Base-by-base conservation (phyloP, 192 early-diverging fungal genomes). In the Linnemannia elongata region DNA sequence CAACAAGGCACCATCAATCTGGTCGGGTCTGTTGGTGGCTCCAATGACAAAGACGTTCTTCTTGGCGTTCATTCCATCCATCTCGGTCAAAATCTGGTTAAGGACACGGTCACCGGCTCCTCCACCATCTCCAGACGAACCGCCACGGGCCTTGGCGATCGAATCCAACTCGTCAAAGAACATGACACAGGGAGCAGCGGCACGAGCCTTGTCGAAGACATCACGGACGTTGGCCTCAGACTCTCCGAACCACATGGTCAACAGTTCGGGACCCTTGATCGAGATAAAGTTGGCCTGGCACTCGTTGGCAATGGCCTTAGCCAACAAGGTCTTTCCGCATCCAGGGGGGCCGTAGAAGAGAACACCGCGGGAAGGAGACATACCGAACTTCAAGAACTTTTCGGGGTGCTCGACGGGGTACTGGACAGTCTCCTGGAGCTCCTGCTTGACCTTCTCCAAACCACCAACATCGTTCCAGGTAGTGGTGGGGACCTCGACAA, bases 121-220 rank as follows among this genome's bases (percentile, higher is more conserved):
- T 24, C 89, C 89, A 69, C 76, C 89, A 83, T 90, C 98, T 72
- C 98, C 98, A 3, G 76, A 77, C 30, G 90, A 90, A 71, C 78
- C 88, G 57, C 97, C 98, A 89, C 98, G 97, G 27, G 97, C 94
- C 91, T 98, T 98, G 88, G 98, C 98, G 86, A 99, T 95, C 42
- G 97, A 98, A 91, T 99, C 98, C 85, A 99, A 90, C 92, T 99
- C 98, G 79, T 99, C 98, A 94, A 99, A 99, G 96, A 99, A 99
- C 97, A 99, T 97, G 41, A 99, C 98, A 89, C 98, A 99, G 42
- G 98, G 98, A n/a, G 98, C 96, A 47, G 98, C 98, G 8, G 98
- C 96, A 78, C 98, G 95, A 30, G 98, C 98, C 93, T 98, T 98
- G 91, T 99, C 98, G 92, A 99, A 99, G 52, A 99, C 98, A 89